Evolutionary conservation across 345 rosid genomes (phyloP).

Genomic region (Ceriops decandra): DNA sequence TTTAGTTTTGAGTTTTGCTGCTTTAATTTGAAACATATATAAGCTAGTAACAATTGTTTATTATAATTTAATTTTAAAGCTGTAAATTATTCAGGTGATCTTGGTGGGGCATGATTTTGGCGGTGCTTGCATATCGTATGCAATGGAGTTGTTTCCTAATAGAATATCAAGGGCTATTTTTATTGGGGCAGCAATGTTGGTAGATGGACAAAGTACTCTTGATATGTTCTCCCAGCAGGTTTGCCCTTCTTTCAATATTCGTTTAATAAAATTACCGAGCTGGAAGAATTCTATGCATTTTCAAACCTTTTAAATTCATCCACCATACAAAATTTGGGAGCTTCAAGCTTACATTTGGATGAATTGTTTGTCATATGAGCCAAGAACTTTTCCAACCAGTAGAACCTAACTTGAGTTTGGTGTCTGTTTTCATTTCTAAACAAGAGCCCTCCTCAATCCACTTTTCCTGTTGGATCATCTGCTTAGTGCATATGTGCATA

Average conservation of each 20-base stretch:
- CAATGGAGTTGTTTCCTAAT: constrained; percentile 42
- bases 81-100: constrained; percentile 30
- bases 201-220: constrained; percentile 33
- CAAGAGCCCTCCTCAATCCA: not conserved
- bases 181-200: constrained; percentile 41
- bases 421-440: not conserved
- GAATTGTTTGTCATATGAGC: too few species aligned
- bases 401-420: not conserved
- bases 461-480: not conserved
- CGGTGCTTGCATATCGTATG: constrained; percentile 43
- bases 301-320: too few species aligned
- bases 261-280: not conserved
- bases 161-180: constrained; percentile 42
- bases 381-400: not conserved
- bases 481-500: not conserved
- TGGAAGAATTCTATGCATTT: not conserved
- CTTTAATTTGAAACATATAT: constrained; percentile 3
- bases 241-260: not conserved
- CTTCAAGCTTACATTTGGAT: too few species aligned
- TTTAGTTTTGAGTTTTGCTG: constrained; percentile 2
- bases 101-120: constrained; percentile 49
- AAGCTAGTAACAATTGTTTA: not conserved
- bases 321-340: too few species aligned
- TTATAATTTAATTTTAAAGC: not conserved
- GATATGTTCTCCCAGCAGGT: constrained; percentile 45